Evolutionary conservation across 768 basidiomycete genomes (phyloP), one percentile per base, ranked within the genome.

Genomic region (Amanita rimosa): DNA sequence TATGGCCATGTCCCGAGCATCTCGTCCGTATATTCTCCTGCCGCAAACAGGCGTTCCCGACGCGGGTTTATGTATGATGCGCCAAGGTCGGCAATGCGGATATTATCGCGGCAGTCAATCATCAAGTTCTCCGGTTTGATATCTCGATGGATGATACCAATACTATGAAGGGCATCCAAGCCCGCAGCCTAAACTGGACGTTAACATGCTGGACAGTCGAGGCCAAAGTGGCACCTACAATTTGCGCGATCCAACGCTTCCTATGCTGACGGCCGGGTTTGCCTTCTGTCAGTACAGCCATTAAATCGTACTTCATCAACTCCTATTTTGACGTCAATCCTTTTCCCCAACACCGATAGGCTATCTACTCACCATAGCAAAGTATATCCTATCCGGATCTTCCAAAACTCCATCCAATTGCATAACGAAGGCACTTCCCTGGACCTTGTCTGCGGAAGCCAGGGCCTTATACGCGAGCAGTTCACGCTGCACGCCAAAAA

Each of bases 111-210:
- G 6, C 50, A 52, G 52, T 72, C 72, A 44, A 85, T 66, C n/a
- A 85, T 69, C 37, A 86, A 71, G 51, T 85, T 85, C 64, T 79
- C 78, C 3, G 80, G 73, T 56, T 85, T 85, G 49, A 86, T 71
- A 52, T 84, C 81, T 11, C 81, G 72, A 60, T 84, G 81, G 27
- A 84, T 72, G 47, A 85, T 75, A 37, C 79, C 80, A 59, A 78
- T 71, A 21, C 62, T 62, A 54, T 84, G 81, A 36, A 85, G 60
- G 36, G 64, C 58, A 3, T 61, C 51, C n/a, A 73, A 57, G 1
- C 70, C 71, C 26, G 65, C 63, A 5, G 64, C 63, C 70, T 73
- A n/a, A 17, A 17, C 44, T 3, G 31, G 9, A 51, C 35, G 48
- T 17, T 6, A 36, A 50, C 51, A 48, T 6, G 1, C 11, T 4